Conservation (phyloP, 768 basidiomycete genomes). For the Leccinum subgranulosum region DNA sequence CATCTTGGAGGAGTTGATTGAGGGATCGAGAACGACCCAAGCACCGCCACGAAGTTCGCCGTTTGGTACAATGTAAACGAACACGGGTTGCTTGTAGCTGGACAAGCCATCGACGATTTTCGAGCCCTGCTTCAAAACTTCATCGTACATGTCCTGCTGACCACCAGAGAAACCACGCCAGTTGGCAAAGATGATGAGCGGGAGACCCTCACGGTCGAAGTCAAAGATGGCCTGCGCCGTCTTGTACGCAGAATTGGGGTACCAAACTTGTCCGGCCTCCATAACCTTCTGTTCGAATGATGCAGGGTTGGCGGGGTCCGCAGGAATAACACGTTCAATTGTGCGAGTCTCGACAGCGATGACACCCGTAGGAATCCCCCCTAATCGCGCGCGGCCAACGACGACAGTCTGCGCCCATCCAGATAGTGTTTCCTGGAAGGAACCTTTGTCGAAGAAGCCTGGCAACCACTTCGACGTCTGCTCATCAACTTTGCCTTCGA, state of each 20-base stretch:
- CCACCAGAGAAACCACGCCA: conserved; percentile 99
- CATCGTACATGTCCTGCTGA: conserved; percentile 99
- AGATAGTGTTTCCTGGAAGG: conserved; percentile 97
- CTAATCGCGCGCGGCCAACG: conserved; percentile 91
- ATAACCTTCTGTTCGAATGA: conserved; percentile 98
- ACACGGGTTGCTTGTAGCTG: conserved; percentile 95
- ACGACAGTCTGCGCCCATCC: conserved; percentile 99
- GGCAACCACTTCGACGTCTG: conserved; percentile 67
- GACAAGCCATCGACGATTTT: conserved; percentile 99
- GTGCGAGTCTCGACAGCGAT: conserved; percentile 98
- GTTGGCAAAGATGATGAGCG: conserved; percentile 98
- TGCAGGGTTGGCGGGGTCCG: conserved; percentile 94
- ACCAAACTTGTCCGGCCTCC: conserved; percentile 99
- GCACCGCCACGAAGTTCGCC: conserved; percentile 98
- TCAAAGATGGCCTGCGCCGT: conserved; percentile 99
- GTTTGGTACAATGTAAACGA: conserved; percentile 97
- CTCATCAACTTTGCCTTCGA: conserved; percentile 92
- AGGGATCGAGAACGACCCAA: conserved; percentile 98
- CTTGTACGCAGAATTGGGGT: conserved; percentile 99
- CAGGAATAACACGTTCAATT: conserved; percentile 93
- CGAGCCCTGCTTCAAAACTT: conserved; percentile 93
- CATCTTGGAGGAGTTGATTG: conserved; percentile 96
- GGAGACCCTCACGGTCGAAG: conserved; percentile 94
- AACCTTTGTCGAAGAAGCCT: conserved; percentile 96
- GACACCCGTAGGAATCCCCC: conserved; percentile 96